Base-by-base conservation (phyloP, 2,329 filamentous ascomycete genomes). In the Alternaria sp. region DNA sequence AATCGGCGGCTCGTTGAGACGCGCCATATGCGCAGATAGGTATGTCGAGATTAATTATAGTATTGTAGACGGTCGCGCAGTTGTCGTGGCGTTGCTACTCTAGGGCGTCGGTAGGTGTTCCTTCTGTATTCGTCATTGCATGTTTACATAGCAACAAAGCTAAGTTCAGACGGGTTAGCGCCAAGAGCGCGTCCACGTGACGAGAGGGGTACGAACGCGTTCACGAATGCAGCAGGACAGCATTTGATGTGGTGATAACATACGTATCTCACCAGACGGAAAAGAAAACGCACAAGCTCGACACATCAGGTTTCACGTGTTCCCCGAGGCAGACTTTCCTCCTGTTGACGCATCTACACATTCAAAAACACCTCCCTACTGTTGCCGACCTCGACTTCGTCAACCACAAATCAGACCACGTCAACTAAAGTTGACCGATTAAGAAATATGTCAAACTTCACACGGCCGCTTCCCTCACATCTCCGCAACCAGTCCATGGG, bases 1-100 rank as follows among this genome's bases (percentile, higher is more conserved):
- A 66, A 74, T 68, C 67, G 88, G 86, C 76, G 87, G 87, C 84
- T 93, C 91, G 83, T 94, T 94, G 71, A 95, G 86, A 83, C 91
- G 88, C 82, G 92, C 92, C 92, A 95, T 95, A 80, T 78, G 83
- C 84, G 81, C 80, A 66, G 68, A 58, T 76, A 76, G 73, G 73
- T 79, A 77, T 78, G 72, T 69, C 57, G 58, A 69, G 56, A 64
- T 67, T 69, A 76, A 77, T 25, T 74, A 79, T 77, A 74, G 66
- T 61, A 40, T 68, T 54, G 32, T 13, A 55, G 47, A 51, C 28
- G 46, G 43, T 32, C 21, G 50, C 47, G 60, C 58, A 49, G 61
- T 64, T 52, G 64, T 59, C 54, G 61, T 45, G 65, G 66, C 52
- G 23, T 49, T 19, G 25, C 44, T 45, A 47, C 30, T 51, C 10